These are phyloP conservation scores for Macroventuria anomochaeta DNA, from an alignment of 2,329 filamentous ascomycete genomes.

Conservation along the genomic window DNA sequence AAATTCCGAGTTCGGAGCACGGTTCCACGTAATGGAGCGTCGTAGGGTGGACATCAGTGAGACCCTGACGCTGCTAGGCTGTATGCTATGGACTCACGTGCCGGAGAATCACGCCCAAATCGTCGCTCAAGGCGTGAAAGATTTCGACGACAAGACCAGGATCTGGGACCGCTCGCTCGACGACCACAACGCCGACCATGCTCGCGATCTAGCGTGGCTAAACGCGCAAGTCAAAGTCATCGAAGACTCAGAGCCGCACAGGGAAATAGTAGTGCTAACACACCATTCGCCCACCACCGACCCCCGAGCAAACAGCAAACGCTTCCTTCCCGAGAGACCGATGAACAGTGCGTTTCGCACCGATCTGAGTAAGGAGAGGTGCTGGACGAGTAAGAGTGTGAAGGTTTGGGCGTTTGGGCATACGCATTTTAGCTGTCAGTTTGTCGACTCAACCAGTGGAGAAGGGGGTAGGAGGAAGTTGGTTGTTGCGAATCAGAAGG, in stretches of 20 bases:
- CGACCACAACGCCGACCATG: slow-evolving; percentile 11
- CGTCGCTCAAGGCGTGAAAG: slow-evolving; percentile 1
- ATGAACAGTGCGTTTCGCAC: slow-evolving; percentile 8
- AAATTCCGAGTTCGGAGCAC: neutral
- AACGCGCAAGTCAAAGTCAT: neutral
- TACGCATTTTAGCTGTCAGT: slow-evolving; percentile 12
- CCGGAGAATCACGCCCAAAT: neutral
- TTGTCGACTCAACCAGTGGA: neutral
- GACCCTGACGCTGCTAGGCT: slow-evolving; percentile 12
- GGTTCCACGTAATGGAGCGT: slow-evolving; percentile 13
- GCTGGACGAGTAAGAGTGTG: slow-evolving; percentile 4
- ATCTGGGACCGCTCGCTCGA: slow-evolving; percentile 2
- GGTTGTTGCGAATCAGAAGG: slow-evolving; percentile 19
- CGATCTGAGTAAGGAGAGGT: slow-evolving; percentile 4
- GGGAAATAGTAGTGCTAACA: slow-evolving; percentile 4
- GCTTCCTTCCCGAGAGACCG: slow-evolving; percentile 1
- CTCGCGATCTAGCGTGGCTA: slow-evolving; percentile 5
- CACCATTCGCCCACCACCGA: slow-evolving; percentile 8
- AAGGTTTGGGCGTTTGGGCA: slow-evolving; percentile 11
- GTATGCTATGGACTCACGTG: slow-evolving; percentile 16
- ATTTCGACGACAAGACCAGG: neutral
- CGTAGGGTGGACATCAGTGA: slow-evolving; percentile 3
- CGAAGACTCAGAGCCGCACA: neutral
- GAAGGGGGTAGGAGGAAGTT: slow-evolving; percentile 5
- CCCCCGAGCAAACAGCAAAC: neutral